These are phyloP conservation scores for Ajuga reptans DNA, from an alignment of 305 asterid species.

Conservation along the genomic window DNA sequence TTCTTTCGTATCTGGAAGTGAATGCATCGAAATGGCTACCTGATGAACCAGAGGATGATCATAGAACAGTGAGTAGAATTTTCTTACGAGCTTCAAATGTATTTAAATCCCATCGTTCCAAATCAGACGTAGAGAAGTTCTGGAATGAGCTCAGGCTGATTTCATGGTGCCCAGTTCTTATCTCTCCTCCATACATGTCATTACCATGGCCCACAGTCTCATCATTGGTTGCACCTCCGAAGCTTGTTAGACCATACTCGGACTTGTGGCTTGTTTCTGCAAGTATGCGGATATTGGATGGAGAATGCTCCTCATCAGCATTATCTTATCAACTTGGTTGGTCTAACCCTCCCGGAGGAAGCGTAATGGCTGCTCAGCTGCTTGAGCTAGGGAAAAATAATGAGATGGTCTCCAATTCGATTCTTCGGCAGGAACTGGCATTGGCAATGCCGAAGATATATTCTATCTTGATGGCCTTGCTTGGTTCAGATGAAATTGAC, in stretches of 20 bases:
- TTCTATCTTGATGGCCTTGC: slow-evolving; percentile 60
- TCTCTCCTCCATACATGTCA: slow-evolving; percentile 59
- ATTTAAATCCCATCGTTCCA: slow-evolving; percentile 55
- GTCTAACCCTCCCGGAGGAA: slow-evolving; percentile 92
- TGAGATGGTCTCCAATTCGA: slow-evolving; percentile 63
- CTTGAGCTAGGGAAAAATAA: slow-evolving; percentile 97
- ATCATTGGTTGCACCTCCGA: slow-evolving; percentile 91
- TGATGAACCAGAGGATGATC: slow-evolving; percentile 43
- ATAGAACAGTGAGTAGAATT: slow-evolving; percentile 53
- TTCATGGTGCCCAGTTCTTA: slow-evolving; percentile 94
- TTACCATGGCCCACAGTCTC: slow-evolving; percentile 92
- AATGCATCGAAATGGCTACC: slow-evolving; percentile 85
- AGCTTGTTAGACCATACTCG: slow-evolving; percentile 65
- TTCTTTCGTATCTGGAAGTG: slow-evolving; percentile 86
- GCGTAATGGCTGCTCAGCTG: slow-evolving; percentile 90
- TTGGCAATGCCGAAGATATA: slow-evolving; percentile 93
- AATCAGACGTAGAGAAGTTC: slow-evolving; percentile 73
- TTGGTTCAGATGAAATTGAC: slow-evolving; percentile 84
- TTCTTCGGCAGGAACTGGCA: slow-evolving; percentile 80
- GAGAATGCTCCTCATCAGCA: slow-evolving; percentile 85
- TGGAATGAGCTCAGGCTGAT: slow-evolving; percentile 88
- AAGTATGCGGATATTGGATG: slow-evolving; percentile 93
- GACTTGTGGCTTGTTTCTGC: slow-evolving; percentile 98
- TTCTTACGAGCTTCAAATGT: slow-evolving; percentile 65
- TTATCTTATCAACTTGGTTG: slow-evolving; percentile 83